These are phyloP conservation scores for Pezicula carpinea DNA, from an alignment of 2,329 filamentous ascomycete genomes.

Conservation along the genomic window DNA sequence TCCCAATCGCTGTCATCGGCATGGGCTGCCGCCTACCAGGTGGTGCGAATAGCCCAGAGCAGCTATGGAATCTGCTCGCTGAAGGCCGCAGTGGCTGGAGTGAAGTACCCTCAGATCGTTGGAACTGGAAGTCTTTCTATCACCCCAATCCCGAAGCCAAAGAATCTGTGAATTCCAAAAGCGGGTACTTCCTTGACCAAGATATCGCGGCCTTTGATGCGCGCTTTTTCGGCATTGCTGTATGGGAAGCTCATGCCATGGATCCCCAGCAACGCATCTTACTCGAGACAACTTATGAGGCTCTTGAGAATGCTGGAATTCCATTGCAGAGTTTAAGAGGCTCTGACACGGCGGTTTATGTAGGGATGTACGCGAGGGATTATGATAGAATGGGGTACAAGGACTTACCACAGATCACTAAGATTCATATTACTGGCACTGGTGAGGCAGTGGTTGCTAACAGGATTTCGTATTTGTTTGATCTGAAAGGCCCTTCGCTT, in stretches of 20 bases:
- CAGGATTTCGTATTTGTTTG: conserved; percentile 18
- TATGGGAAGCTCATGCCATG: conserved; percentile 26
- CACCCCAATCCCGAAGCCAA: conserved; percentile 33
- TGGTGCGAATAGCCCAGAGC: conserved; percentile 45
- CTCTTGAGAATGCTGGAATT: conserved; percentile 8
- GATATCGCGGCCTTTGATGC: conserved; percentile 15
- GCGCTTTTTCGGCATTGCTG: conserved; percentile 15
- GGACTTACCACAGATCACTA: conserved; percentile 12
- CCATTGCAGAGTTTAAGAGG: conserved; percentile 7
- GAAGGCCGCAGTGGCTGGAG: conserved; percentile 58
- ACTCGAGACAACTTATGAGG: conserved; percentile 33
- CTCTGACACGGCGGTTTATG: conserved; percentile 7
- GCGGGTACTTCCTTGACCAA: conserved; percentile 12
- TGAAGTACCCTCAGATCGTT: conserved; percentile 30
- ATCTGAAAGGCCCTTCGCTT: conserved; percentile 16
- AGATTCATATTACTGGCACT: conserved; percentile 6
- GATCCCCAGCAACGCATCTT: conserved; percentile 47
- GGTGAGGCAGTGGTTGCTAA: conserved; percentile 8
- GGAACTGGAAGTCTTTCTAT: conserved; percentile 42
- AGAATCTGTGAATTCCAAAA: conserved; percentile 34
- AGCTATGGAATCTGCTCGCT: conserved; percentile 70
- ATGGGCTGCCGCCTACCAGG: conserved; percentile 48
- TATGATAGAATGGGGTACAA: conserved; percentile 8
- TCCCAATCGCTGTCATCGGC: conserved; percentile 43
- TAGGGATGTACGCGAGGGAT: conserved; percentile 2